Conservation (phyloP, 208 protist genomes). For the Spongospora subterranea region DNA sequence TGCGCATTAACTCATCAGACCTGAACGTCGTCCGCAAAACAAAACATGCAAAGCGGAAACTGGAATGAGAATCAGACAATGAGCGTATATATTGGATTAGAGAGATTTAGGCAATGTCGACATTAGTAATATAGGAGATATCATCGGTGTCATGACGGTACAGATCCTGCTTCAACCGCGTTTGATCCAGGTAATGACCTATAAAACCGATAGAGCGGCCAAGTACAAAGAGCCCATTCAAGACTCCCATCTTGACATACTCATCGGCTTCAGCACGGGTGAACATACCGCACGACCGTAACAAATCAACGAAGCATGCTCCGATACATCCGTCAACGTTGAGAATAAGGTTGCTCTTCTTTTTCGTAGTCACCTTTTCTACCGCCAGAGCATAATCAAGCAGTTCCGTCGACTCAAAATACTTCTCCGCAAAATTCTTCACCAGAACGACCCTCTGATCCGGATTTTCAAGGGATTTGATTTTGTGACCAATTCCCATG, state of each 20-base stretch:
- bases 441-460: constrained; percentile 82
- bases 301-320: constrained; percentile 80
- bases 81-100: too few species aligned
- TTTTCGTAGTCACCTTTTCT: constrained; percentile 77
- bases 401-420: constrained; percentile 71
- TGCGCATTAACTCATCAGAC: too few species aligned
- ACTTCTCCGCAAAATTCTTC: constrained; percentile 74
- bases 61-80: too few species aligned
- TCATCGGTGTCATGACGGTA: constrained; percentile 83
- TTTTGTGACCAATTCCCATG: constrained; percentile 81
- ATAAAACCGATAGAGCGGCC: constrained; percentile 83
- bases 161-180: constrained; percentile 81
- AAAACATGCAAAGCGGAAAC: too few species aligned
- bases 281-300: constrained; percentile 79
- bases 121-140: constrained; percentile 71
- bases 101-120: constrained; percentile 43
- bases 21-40: too few species aligned
- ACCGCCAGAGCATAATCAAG: constrained; percentile 67
- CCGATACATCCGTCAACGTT: constrained; percentile 85
- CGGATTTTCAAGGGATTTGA: constrained; percentile 81
- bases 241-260: constrained; percentile 76
- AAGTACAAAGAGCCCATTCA: constrained; percentile 86
- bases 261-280: constrained; percentile 81
- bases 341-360: constrained; percentile 84
- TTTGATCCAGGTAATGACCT: constrained; percentile 85